Conservation (phyloP, 2,329 filamentous ascomycete genomes). For the Aspergillus sp. region DNA sequence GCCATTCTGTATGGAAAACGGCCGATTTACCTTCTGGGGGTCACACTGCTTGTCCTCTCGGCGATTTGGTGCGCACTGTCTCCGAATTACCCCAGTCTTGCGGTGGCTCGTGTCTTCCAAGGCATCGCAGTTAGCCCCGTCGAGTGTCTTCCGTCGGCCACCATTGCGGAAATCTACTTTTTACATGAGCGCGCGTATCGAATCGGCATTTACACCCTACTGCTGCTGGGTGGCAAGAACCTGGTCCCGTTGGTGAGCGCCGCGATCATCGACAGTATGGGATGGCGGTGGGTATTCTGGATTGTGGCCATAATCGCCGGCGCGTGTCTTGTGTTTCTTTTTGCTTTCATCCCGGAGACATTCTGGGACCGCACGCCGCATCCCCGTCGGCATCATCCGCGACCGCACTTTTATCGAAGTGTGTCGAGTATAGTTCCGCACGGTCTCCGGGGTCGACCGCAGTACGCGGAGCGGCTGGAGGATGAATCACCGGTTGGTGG, state of each 20-base stretch:
- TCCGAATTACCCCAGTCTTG: constrained; percentile 67
- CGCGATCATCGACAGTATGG: constrained; percentile 65
- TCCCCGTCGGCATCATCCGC: constrained; percentile 34
- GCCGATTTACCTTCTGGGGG: constrained; percentile 74
- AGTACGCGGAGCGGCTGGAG: constrained; percentile 13
- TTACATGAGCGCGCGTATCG: constrained; percentile 88
- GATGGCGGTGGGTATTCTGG: constrained; percentile 92
- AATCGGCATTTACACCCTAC: constrained; percentile 83
- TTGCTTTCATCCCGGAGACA: constrained; percentile 87
- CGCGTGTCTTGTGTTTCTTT: constrained; percentile 62
- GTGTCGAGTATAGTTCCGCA: constrained; percentile 31
- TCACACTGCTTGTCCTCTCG: constrained; percentile 67
- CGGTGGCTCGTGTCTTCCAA: constrained; percentile 76
- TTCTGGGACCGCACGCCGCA: constrained; percentile 84
- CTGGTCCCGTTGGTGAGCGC: constrained; percentile 80
- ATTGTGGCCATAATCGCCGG: constrained; percentile 74
- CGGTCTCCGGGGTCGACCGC: constrained; percentile 27
- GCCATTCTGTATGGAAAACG: constrained; percentile 87
- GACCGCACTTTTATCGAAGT: constrained; percentile 27
- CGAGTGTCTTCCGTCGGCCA: constrained; percentile 86
- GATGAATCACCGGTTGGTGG: constrained; percentile 6
- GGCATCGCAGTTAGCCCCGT: constrained; percentile 83
- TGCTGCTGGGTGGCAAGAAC: constrained; percentile 87
- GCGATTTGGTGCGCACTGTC: constrained; percentile 82
- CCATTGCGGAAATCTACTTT: constrained; percentile 94